Evolutionary conservation across 306 rosid species (phyloP), one percentile per base, ranked within the genome.

Genomic region (Canavalia ensiformis): DNA sequence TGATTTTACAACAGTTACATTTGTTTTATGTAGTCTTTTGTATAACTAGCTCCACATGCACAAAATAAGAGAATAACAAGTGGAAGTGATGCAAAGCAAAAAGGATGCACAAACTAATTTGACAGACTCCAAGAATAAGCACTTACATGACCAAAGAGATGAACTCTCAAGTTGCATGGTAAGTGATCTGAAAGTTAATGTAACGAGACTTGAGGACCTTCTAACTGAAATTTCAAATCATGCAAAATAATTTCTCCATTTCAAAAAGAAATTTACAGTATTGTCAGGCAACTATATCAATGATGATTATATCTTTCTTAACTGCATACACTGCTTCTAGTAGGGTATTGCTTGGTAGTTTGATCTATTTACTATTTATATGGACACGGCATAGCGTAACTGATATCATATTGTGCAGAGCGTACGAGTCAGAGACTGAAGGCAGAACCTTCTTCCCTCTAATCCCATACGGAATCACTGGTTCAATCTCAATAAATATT

Each of bases 361-460:
- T 86, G 86, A 75, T 71, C 91, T 87, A 83, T 87, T 63, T 77
- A 81, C 92, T 86, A 87, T 69, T 54, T 88, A 86, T 84, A 87
- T 88, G 80, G 86, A 92, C 94, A 85, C 55, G 68, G 77, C 45
- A 46, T 65, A 62, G 78, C 34, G 46, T 77, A 72, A 77, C 80
- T 37, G 82, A 76, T 78, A 68, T 63, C 35, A 74, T 72, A 69
- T 76, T 71, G 47, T 79, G 84, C 67, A 67, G 84, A 83, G 85
- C 66, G 84, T 46, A 80, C 63, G 90, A 84, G 85, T 77, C 82
- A 90, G 94, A 94, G 94, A 82, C 98, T 94, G 98, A 92, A 94
- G 93, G 87, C 87, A 84, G 87, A 81, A 90, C 94, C 98, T 92
- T 92, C 98, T 94, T 94, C 97, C 92, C 98, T 91, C 97, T 74